phyloP scores from a whole-genome alignment of 441 rosid species.

The Euphorbia schlechtendalii region DNA sequence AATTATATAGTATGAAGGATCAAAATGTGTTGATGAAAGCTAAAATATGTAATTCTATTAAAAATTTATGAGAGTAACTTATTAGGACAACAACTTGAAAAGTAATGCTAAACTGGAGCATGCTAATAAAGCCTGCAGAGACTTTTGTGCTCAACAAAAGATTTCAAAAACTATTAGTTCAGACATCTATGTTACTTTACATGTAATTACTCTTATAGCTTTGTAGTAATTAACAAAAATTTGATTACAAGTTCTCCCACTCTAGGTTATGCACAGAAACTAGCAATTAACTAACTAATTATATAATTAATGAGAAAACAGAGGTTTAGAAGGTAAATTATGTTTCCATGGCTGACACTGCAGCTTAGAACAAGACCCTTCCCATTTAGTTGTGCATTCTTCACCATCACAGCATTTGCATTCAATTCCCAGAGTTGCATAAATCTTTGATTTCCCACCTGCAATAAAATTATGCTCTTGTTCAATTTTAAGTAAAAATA shows the following conservation, averaged over 20 bases:
- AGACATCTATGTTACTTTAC: neutral
- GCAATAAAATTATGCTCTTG: neutral
- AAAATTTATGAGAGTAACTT: too few relatives aligned
- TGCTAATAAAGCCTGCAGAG: neutral
- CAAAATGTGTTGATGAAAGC: too few relatives aligned
- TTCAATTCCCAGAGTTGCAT: slow-evolving; percentile 39
- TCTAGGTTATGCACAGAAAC: slow-evolving; percentile 1
- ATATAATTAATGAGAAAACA: neutral
- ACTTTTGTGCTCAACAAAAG: neutral
- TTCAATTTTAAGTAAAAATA: neutral
- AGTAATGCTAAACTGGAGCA: too few relatives aligned
- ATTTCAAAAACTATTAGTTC: neutral
- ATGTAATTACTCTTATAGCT: neutral
- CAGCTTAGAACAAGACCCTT: slow-evolving; percentile 34
- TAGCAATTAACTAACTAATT: neutral
- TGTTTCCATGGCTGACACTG: slow-evolving; percentile 48
- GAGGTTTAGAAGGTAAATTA: slow-evolving; percentile 1
- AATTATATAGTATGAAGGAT: too few relatives aligned
- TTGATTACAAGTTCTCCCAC: neutral
- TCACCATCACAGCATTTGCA: slow-evolving; percentile 42
- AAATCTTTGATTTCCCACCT: slow-evolving; percentile 27
- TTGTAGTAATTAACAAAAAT: neutral
- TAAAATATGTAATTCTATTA: too few relatives aligned
- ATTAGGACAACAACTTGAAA: too few relatives aligned
- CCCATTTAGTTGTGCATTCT: slow-evolving; percentile 36